Percentiles rank a stretch among this genome's conserved stretches.
These are phyloP conservation scores for Cryptosporidium tyzzeri DNA, from an alignment of 169 alveolate genomes.

Conservation along the genomic window DNA sequence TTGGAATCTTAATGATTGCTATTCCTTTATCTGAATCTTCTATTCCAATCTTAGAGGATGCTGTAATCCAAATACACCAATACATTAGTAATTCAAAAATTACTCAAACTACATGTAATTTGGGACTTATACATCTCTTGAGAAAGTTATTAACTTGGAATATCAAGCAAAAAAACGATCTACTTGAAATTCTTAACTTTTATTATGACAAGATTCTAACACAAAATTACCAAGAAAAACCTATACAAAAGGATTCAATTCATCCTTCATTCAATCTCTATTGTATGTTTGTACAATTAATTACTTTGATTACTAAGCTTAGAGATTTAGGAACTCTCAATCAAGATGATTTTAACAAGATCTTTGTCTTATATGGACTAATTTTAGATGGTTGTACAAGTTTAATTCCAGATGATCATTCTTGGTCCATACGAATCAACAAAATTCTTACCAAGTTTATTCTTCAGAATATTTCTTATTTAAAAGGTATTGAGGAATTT, in stretches of 20 bases:
- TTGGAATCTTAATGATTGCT: conserved; percentile 41
- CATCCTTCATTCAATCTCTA: background rate
- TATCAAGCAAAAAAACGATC: conserved; percentile 10
- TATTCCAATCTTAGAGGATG: background rate
- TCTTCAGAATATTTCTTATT: conserved; percentile 8
- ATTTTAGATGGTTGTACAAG: background rate
- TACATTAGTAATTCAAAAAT: background rate
- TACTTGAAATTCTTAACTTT: conserved; percentile 1
- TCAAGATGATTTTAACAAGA: background rate
- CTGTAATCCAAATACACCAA: conserved; percentile 1
- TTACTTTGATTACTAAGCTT: background rate
- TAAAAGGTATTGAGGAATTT: background rate
- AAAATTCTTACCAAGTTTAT: conserved; percentile 7
- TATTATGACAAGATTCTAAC: background rate
- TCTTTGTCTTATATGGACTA: background rate
- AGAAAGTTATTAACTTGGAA: conserved; percentile 57
- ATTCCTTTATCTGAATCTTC: conserved; percentile 26
- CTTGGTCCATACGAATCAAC: background rate
- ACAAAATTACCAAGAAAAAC: background rate
- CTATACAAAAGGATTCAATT: background rate
- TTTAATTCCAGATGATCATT: background rate
- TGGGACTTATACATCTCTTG: conserved; percentile 37
- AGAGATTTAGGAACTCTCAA: conserved; percentile 14
- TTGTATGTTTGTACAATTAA: background rate
- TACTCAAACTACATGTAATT: background rate